These are phyloP conservation scores for Coniochaeta pulveracea DNA, from an alignment of 2,329 filamentous ascomycete genomes.

Conservation along the genomic window DNA sequence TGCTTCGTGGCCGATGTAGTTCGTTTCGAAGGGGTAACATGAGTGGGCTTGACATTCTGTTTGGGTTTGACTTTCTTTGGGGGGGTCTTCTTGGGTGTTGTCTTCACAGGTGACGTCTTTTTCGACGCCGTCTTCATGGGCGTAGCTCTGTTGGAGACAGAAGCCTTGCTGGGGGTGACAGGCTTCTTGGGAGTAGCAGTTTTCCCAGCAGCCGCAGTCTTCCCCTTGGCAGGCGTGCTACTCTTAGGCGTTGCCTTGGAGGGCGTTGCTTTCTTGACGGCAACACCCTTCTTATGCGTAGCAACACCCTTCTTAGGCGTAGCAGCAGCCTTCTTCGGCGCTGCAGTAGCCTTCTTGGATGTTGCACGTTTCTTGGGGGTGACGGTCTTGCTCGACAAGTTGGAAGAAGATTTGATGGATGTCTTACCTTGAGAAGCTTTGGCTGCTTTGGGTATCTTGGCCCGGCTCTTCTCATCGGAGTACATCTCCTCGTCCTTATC, in stretches of 20 bases:
- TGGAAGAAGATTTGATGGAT: constrained; percentile 5
- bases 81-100: too few relatives aligned
- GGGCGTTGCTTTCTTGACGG: too few relatives aligned
- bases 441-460: constrained; percentile 8
- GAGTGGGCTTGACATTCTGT: too few relatives aligned
- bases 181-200: not conserved
- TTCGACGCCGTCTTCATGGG: too few relatives aligned
- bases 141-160: too few relatives aligned
- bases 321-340: not conserved
- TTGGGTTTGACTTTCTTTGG: too few relatives aligned
- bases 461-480: constrained; percentile 7
- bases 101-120: too few relatives aligned
- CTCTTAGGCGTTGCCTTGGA: too few relatives aligned
- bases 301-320: constrained; percentile 1
- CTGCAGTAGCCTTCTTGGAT: constrained; percentile 1
- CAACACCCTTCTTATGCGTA: too few relatives aligned
- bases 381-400: not conserved
- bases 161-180: not conserved
- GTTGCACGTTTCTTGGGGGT: not conserved
- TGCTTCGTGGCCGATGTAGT: too few relatives aligned
- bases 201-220: not conserved
- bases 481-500: constrained; percentile 12
- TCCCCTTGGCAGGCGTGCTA: not conserved
- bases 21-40: too few relatives aligned
- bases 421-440: constrained; percentile 14